Base-by-base conservation (phyloP, 1,284 basidiomycete species). In the Phellopilus nigrolimitatus region DNA sequence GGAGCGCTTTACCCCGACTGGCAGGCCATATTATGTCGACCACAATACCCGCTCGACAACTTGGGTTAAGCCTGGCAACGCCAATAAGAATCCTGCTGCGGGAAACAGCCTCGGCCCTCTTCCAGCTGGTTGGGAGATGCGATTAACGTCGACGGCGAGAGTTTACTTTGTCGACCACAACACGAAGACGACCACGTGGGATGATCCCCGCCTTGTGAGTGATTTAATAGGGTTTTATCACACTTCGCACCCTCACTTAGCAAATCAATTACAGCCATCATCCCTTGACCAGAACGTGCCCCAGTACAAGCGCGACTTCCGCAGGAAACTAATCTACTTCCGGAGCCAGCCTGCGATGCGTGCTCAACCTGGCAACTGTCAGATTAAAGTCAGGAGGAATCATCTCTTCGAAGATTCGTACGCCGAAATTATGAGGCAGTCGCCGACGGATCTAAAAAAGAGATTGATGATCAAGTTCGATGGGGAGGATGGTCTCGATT, bases 121-220 rank as follows among this genome's bases (percentile, higher is more conserved):
- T 38, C 93, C 93, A 1, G 90, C 87, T 51, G 93, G 94, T 43
- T 97, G 93, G 93, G 93, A 97, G 69, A 97, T 97, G 93, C 87
- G 94, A 53, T 82, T 97, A 51, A 97, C 93, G 1, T 86, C 88
- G 1, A 95, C 92, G 1, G 91, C 92, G 1, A 81, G 93, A 43
- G 91, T 97, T 12, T 97, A 97, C 74, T 97, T 95, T 68, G 94
- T 95, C 34, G 92, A 95, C 67, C 93, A 95, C 74, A 95, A 93
- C 70, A 95, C 89, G 49, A 90, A 91, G 77, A 97, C 93, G 19
- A 97, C 93, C n/a, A 95, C 93, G 1, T 97, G 94, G 94, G 94
- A 97, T 68, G 94, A 97, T 67, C 88, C 91, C 37, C 80, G 95
- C 61, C 71, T 97, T 10, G 61, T 92, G 91, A 9, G 89, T 86